These are phyloP conservation scores for Leccinum barrowsii DNA, from an alignment of 768 basidiomycete species.

Conservation along the genomic window DNA sequence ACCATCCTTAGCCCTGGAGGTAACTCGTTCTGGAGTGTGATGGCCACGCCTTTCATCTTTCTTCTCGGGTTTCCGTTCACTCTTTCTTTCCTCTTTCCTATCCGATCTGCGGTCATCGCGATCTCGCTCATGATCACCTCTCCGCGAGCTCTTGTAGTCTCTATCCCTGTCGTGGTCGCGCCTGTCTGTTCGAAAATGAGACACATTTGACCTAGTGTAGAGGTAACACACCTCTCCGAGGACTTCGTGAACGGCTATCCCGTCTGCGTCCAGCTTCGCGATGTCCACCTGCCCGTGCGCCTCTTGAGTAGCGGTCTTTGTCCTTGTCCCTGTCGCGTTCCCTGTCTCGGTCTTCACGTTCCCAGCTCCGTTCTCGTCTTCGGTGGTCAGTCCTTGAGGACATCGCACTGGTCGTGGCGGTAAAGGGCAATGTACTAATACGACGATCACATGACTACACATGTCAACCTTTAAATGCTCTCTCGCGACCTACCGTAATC, in stretches of 20 bases:
- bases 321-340: constrained; percentile 32
- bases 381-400: constrained; percentile 54
- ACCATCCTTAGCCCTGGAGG: constrained; percentile 26
- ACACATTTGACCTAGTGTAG: not conserved
- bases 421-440: constrained; percentile 22
- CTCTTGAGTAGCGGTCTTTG: constrained; percentile 42
- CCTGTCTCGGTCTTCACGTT: constrained; percentile 37
- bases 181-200: constrained; percentile 30
- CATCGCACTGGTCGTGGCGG: constrained; percentile 46
- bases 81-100: constrained; percentile 31
- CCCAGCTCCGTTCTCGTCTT: constrained; percentile 64
- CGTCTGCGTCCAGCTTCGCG: constrained; percentile 34
- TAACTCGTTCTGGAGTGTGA: constrained; percentile 37
- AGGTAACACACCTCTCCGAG: constrained; percentile 29
- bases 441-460: constrained; percentile 25
- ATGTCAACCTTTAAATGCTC: not conserved
- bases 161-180: constrained; percentile 35
- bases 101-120: constrained; percentile 32
- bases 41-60: constrained; percentile 41
- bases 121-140: constrained; percentile 29
- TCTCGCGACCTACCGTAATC: not conserved
- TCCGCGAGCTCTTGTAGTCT: constrained; percentile 34
- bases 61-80: constrained; percentile 29
- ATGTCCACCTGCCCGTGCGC: constrained; percentile 31
- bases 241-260: constrained; percentile 39